Percentiles rank a stretch among this genome's conserved stretches.
phyloP scores from a whole-genome alignment of 306 rosid genomes.

The Abrus pulchellus region DNA sequence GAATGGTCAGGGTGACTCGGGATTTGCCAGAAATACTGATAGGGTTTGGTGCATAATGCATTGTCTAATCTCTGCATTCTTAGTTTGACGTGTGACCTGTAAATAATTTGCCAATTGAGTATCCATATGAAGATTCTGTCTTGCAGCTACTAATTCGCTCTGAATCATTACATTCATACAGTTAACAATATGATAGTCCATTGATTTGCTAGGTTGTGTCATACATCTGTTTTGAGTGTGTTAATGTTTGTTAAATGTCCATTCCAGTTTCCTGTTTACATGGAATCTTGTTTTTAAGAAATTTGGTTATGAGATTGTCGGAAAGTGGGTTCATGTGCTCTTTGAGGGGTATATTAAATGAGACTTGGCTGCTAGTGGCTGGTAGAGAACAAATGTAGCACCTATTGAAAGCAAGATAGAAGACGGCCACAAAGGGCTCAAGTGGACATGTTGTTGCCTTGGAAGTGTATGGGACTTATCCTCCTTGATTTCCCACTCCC shows the following conservation, averaged over 20 bases:
- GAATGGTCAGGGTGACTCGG: slow-evolving; percentile 15
- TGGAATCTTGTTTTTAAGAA: slow-evolving; percentile 11
- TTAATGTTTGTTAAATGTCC: slow-evolving; percentile 27
- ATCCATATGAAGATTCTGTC: slow-evolving; percentile 1
- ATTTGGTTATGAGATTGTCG: slow-evolving; percentile 25
- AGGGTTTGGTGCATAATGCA: slow-evolving; percentile 6
- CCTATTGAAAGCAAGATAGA: slow-evolving; percentile 7
- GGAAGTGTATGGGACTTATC: slow-evolving; percentile 5
- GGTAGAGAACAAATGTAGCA: background rate
- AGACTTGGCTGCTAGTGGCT: slow-evolving; percentile 4
- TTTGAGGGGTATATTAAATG: slow-evolving; percentile 26
- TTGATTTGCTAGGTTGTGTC: slow-evolving; percentile 8
- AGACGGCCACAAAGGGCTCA: background rate
- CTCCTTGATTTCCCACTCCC: slow-evolving; percentile 24
- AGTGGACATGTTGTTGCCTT: background rate
- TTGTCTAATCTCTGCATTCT: background rate
- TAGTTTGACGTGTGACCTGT: slow-evolving; percentile 24
- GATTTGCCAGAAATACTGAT: slow-evolving; percentile 1
- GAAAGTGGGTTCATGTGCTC: slow-evolving; percentile 9
- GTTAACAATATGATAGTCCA: slow-evolving; percentile 1
- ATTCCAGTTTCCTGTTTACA: background rate
- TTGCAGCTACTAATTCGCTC: background rate
- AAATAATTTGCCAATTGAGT: background rate
- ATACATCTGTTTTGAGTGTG: slow-evolving; percentile 17
- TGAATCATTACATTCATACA: background rate